Evolutionary conservation across 192 early-diverging fungal species (phyloP), one percentile per base, ranked within the genome.

Genomic region (Mortierella antarctica): DNA sequence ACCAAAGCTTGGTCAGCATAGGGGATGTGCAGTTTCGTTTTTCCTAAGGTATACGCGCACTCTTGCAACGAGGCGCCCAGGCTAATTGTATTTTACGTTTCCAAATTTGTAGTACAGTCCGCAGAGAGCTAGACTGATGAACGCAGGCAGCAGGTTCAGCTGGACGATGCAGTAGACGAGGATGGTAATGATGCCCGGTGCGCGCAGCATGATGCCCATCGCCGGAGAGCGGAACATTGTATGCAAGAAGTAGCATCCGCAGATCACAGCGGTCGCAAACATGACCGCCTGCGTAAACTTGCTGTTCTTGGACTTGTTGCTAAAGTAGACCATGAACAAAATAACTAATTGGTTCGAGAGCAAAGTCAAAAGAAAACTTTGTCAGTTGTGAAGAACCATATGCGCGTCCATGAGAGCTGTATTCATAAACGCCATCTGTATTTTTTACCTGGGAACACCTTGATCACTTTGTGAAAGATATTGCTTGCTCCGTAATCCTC

Each of bases 121-220:
- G 55, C 82, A 75, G 11, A 88, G 42, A 1, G 68, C 65, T 18
- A 88, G 74, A 47, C 85, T 80, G 53, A 78, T 46, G 9, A 79
- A 65, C 5, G 87, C 87, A 6, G 87, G 87, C 14, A 85, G 57
- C 15, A 88, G 71, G 41, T 88, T 75, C 11, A 88, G 56, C 21
- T 88, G 87, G 1, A 88, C 83, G 45, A 86, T 83, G 49, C 86
- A 86, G 47, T 92, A 91, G 46, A 93, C 86, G 82, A 91, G 89
- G 48, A 93, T 82, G 15, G 92, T 93, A n/a, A 90, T 88, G 50
- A 93, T 76, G 6, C 92, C 92, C 1, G 92, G 92, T 10, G 89
- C 88, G 11, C 90, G 88, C 44, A 88, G 82, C 92, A 93, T 93
- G 62, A 90, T 89, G 8, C 92, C 92, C 64, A 93, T 80, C 0